Conservation (phyloP, 2,329 filamentous ascomycete genomes). For the Penicillium griseofulvum region DNA sequence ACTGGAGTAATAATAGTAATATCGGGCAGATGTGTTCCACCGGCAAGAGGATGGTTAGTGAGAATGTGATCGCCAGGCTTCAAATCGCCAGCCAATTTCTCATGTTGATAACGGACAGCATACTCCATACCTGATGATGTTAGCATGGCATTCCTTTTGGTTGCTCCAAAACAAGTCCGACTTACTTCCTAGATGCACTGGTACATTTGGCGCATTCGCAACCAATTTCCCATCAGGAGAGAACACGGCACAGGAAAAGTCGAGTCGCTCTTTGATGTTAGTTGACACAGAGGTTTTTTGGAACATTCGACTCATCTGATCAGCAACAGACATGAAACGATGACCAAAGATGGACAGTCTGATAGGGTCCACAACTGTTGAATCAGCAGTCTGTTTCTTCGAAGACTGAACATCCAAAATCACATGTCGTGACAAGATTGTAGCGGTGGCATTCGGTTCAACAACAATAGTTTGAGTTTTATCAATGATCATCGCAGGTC, state of each 20-base stretch:
- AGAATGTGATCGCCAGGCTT: constrained; percentile 78
- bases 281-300: constrained; percentile 57
- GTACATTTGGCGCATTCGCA: constrained; percentile 67
- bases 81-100: constrained; percentile 75
- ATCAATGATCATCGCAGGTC: constrained; percentile 79
- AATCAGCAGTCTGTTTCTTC: constrained; percentile 12
- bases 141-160: neutral
- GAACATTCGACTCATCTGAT: constrained; percentile 58
- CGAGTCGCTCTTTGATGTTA: constrained; percentile 82
- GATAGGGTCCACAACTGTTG: constrained; percentile 46
- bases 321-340: constrained; percentile 59
- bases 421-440: neutral
- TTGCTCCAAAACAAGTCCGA: constrained; percentile 65
- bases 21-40: constrained; percentile 79
- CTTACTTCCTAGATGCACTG: constrained; percentile 65
- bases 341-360: constrained; percentile 56
- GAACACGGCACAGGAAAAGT: constrained; percentile 80
- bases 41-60: constrained; percentile 80
- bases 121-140: neutral
- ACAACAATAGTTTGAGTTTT: constrained; percentile 80
- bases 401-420: constrained; percentile 11
- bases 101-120: constrained; percentile 72
- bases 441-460: constrained; percentile 61
- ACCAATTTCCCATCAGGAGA: constrained; percentile 75
- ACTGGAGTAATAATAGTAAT: constrained; percentile 53